Conservation (phyloP, 202 grass and related monocot species). For the Setaria viridis region DNA sequence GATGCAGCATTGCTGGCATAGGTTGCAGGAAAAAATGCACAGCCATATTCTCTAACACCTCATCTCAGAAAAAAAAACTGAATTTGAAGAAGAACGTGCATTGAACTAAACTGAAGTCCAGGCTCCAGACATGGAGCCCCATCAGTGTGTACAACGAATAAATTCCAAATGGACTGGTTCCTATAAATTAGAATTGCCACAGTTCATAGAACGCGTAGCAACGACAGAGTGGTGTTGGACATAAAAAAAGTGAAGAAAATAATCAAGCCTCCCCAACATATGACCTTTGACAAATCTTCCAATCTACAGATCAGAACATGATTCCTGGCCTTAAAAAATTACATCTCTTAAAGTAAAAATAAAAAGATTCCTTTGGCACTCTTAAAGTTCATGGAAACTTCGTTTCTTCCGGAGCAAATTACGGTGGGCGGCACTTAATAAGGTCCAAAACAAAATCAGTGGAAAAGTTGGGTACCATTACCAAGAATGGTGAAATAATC, state of each 20-base stretch:
- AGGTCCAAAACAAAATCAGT: background rate
- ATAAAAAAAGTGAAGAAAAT: background rate
- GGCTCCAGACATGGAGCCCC: background rate
- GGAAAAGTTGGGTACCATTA: background rate
- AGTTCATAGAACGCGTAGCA: background rate
- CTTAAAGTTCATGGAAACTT: conserved; percentile 35
- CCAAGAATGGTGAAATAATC: background rate
- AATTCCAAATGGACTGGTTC: too few relatives aligned
- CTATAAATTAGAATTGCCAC: background rate
- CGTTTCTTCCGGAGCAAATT: background rate
- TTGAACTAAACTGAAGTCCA: background rate
- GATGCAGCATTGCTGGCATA: background rate
- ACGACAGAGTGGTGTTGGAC: background rate
- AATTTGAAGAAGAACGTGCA: background rate
- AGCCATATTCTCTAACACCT: background rate
- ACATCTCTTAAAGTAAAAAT: background rate
- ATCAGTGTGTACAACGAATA: background rate
- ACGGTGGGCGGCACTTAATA: background rate
- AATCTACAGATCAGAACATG: conserved; percentile 5
- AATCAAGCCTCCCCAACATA: background rate
- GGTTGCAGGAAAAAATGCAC: too few relatives aligned
- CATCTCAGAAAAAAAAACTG: background rate
- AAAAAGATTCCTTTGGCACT: conserved; percentile 27
- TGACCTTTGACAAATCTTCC: conserved; percentile 27
- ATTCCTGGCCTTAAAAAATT: background rate